Base-by-base conservation (phyloP, 2,329 filamentous ascomycete species). In the Fusarium tjaetaba region DNA sequence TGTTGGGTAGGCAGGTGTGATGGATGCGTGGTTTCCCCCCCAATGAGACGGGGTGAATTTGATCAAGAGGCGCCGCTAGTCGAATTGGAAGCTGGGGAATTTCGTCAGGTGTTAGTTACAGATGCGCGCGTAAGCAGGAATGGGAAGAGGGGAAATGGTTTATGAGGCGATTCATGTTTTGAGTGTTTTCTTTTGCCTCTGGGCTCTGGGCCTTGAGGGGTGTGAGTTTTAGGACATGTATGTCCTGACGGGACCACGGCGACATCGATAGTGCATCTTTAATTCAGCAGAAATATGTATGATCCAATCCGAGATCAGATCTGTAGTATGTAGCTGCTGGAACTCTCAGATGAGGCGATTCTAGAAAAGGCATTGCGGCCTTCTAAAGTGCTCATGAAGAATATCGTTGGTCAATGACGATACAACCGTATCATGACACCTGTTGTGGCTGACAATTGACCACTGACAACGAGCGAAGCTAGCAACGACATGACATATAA, bases 21-120 rank as follows among this genome's bases (percentile, higher is more conserved):
- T 70, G 30, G 55, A 65, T 65, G 67, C 56, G 65, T 32, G 34
- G 49, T 71, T 61, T 62, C 62, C 73, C 74, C 74, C 75, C 75
- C 75, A 77, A 77, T 77, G 61, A 75, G 68, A 77, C 65, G 73
- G 68, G 60, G 73, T 72, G 71, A 68, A 77, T 77, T 77, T 77
- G 76, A 77, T 76, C 74, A 59, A 72, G 68, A 74, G 72, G 68
- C 43, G 73, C 70, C 70, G 75, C 75, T 77, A 66, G 64, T 67
- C 59, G 65, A 55, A 56, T 66, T 28, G 36, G 65, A 77, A 75
- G 71, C 75, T 76, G 75, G 73, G 72, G 67, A 69, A 73, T 65
- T 55, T 56, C 57, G 18, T 55, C 65, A 68, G 57, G 65, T 75
- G 65, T 68, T 63, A 69, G 53, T 61, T 63, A 46, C 62, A 59